A percentile compares a stretch with the other conserved stretches of the same genome.
These are phyloP conservation scores for Paramyrothecium roridum DNA, from an alignment of 2,329 filamentous ascomycete genomes.

Conservation along the genomic window DNA sequence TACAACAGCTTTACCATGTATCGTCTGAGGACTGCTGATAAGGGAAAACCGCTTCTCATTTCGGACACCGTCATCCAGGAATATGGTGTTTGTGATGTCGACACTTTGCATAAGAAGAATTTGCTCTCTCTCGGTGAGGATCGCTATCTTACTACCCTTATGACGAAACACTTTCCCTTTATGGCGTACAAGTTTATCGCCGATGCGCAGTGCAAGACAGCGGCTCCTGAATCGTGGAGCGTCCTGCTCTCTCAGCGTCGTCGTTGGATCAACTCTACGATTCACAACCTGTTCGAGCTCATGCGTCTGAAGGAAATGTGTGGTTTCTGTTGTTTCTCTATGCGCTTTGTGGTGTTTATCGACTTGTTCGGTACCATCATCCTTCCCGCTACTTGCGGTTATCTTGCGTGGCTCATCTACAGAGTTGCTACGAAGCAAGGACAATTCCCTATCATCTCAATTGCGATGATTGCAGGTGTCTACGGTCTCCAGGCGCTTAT, in stretches of 20 bases:
- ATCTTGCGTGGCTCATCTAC: slow-evolving; percentile 87
- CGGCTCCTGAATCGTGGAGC: slow-evolving; percentile 90
- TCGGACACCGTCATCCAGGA: slow-evolving; percentile 83
- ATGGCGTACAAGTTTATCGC: slow-evolving; percentile 97
- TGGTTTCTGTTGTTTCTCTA: slow-evolving; percentile 97
- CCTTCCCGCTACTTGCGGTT: slow-evolving; percentile 82
- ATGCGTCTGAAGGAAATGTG: slow-evolving; percentile 91
- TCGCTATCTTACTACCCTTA: slow-evolving; percentile 93
- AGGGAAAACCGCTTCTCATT: slow-evolving; percentile 91
- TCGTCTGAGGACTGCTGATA: slow-evolving; percentile 87
- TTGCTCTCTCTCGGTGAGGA: slow-evolving; percentile 90
- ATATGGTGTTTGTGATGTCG: slow-evolving; percentile 84
- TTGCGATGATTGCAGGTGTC: slow-evolving; percentile 84
- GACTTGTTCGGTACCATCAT: slow-evolving; percentile 92
- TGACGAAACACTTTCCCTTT: slow-evolving; percentile 94
- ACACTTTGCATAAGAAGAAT: slow-evolving; percentile 97
- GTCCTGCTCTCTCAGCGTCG: slow-evolving; percentile 95
- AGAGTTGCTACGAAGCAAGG: slow-evolving; percentile 64
- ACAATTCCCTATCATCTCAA: slow-evolving; percentile 80
- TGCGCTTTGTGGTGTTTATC: slow-evolving; percentile 94
- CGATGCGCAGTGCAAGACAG: slow-evolving; percentile 89
- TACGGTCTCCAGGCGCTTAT: slow-evolving; percentile 96
- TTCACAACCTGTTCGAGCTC: slow-evolving; percentile 92
- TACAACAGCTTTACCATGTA: slow-evolving; percentile 92
- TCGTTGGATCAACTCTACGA: slow-evolving; percentile 98